These are phyloP conservation scores for Litchi chinensis DNA, from an alignment of 345 rosid genomes.

Conservation along the genomic window DNA sequence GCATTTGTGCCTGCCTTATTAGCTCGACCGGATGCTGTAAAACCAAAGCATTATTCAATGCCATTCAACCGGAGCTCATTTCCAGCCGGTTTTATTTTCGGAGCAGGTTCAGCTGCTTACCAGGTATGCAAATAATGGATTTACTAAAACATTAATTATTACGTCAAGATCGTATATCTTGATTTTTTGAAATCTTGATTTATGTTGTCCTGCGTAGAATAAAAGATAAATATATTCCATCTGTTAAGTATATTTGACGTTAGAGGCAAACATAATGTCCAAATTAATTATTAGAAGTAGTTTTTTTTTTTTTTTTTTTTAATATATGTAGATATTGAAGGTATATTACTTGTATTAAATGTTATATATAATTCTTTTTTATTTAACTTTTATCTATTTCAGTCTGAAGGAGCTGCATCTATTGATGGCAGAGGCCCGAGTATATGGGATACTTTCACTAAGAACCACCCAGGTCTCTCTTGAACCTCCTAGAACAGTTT, in stretches of 20 bases:
- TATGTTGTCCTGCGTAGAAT: too few relatives aligned
- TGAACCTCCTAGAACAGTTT: neutral
- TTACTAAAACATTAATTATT: neutral
- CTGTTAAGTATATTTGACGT: too few relatives aligned
- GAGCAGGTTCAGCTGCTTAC: slow-evolving; percentile 11
- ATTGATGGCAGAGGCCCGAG: slow-evolving; percentile 17
- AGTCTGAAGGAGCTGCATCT: slow-evolving; percentile 22
- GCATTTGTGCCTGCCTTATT: neutral
- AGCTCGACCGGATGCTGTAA: neutral
- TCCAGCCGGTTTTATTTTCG: slow-evolving; percentile 7
- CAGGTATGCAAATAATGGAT: neutral
- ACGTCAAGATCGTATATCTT: too few relatives aligned
- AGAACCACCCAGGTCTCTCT: slow-evolving; percentile 11
- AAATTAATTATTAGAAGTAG: too few relatives aligned
- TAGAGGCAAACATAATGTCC: too few relatives aligned
- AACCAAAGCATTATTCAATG: neutral
- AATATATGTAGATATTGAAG: too few relatives aligned
- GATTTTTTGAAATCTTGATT: too few relatives aligned
- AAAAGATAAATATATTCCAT: too few relatives aligned
- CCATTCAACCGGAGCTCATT: neutral
- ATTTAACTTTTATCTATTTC: neutral
- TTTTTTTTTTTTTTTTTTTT: too few relatives aligned
- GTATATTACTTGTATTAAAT: too few relatives aligned
- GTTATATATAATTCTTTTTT: too few relatives aligned
- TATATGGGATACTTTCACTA: slow-evolving; percentile 23